Conservation (phyloP, 345 rosid species). For the Eucalyptus sp. region DNA sequence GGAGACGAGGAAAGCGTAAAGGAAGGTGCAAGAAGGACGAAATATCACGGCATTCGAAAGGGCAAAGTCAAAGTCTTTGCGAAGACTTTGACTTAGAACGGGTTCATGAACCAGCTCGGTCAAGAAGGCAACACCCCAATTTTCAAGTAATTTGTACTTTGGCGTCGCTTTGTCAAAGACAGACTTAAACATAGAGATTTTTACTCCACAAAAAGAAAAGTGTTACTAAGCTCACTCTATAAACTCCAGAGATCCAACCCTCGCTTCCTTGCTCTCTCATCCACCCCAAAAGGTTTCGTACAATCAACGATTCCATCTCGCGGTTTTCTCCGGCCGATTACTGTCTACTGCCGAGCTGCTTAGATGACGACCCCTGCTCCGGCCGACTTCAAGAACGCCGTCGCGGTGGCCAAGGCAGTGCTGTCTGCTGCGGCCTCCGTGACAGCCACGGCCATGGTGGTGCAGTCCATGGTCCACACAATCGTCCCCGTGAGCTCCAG, state of each 20-base stretch:
- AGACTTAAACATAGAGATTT: neutral
- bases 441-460: conserved; percentile 42
- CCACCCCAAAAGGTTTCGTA: neutral
- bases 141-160: neutral
- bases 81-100: neutral
- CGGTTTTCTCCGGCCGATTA: neutral
- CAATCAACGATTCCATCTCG: neutral
- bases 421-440: conserved; percentile 44
- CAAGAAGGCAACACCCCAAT: neutral
- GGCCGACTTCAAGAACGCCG: neutral
- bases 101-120: neutral
- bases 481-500: conserved; percentile 23
- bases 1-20: neutral
- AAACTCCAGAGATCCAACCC: neutral
- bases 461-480: conserved; percentile 28
- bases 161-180: neutral
- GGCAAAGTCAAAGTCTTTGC: neutral
- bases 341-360: neutral
- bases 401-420: conserved; percentile 23
- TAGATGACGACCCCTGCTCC: neutral
- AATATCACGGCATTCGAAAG: neutral
- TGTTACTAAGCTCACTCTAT: neutral
- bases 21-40: neutral
- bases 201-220: no score
- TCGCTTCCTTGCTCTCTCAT: neutral